Evolutionary conservation across 371 early-diverging fungal species (phyloP).

Genomic region (Mortierella sp.): DNA sequence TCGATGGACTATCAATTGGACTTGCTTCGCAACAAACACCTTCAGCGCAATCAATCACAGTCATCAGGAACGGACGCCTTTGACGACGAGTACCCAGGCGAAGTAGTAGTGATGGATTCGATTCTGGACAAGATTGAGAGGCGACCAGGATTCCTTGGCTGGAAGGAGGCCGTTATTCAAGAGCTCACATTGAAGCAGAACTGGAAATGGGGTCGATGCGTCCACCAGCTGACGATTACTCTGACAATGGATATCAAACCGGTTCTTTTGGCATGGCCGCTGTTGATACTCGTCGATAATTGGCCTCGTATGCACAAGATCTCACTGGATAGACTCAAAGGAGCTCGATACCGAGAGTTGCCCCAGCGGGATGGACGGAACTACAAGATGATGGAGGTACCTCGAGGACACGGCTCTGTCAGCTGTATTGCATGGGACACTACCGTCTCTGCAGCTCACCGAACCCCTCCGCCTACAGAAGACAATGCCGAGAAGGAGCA

Average conservation of each 20-base stretch:
- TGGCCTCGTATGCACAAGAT: constrained; percentile 25
- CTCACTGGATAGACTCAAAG: constrained; percentile 14
- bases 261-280: constrained; percentile 38
- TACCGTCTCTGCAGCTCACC: neutral
- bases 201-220: constrained; percentile 31
- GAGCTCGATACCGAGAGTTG: constrained; percentile 4
- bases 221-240: constrained; percentile 21
- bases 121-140: constrained; percentile 14
- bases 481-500: neutral
- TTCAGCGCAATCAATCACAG: neutral
- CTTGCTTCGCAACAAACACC: neutral
- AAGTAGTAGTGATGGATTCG: neutral
- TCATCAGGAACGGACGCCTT: neutral
- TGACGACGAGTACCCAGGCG: neutral
- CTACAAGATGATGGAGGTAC: constrained; percentile 13
- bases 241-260: constrained; percentile 30
- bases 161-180: constrained; percentile 26
- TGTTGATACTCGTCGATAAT: constrained; percentile 28
- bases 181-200: constrained; percentile 32
- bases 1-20: neutral
- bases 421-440: constrained; percentile 36
- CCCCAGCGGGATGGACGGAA: constrained; percentile 3
- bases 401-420: constrained; percentile 21
- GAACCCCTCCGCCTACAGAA: neutral
- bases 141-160: constrained; percentile 26